A percentile compares a stretch with the other conserved stretches of the same genome.
These are phyloP conservation scores for Apium graveolens DNA, from an alignment of 129 eudicot species.

Conservation along the genomic window DNA sequence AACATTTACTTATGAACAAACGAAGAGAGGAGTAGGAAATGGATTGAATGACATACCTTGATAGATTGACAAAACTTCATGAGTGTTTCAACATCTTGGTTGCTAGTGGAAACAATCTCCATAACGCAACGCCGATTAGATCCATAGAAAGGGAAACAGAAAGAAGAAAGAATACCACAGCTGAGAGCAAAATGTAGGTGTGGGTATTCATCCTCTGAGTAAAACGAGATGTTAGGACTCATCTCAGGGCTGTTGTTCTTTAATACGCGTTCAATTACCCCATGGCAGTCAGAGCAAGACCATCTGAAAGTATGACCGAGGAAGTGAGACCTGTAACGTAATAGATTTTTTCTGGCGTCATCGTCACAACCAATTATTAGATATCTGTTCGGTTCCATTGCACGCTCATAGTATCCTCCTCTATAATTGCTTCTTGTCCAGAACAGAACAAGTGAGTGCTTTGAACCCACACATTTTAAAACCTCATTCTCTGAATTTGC, in stretches of 20 bases:
- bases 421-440: too few species aligned
- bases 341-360: too few species aligned
- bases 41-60: not conserved
- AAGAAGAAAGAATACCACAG: not conserved
- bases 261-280: too few species aligned
- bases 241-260: not conserved
- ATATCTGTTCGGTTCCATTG: too few species aligned
- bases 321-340: too few species aligned
- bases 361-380: too few species aligned
- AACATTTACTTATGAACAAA: not conserved
- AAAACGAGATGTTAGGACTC: not conserved
- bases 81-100: not conserved
- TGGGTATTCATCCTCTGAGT: not conserved
- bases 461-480: too few species aligned
- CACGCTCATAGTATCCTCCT: too few species aligned
- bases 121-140: not conserved
- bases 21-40: not conserved
- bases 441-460: too few species aligned
- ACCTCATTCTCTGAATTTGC: too few species aligned
- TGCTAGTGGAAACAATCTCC: not conserved
- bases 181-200: not conserved
- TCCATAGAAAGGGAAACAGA: not conserved
- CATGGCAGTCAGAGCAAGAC: rapidly evolving
- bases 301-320: too few species aligned
- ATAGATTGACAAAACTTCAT: not conserved